Percentiles rank a stretch among this genome's conserved stretches.
These are phyloP conservation scores for Marasmius fiardii DNA, from an alignment of 1,284 basidiomycete species.

Conservation along the genomic window DNA sequence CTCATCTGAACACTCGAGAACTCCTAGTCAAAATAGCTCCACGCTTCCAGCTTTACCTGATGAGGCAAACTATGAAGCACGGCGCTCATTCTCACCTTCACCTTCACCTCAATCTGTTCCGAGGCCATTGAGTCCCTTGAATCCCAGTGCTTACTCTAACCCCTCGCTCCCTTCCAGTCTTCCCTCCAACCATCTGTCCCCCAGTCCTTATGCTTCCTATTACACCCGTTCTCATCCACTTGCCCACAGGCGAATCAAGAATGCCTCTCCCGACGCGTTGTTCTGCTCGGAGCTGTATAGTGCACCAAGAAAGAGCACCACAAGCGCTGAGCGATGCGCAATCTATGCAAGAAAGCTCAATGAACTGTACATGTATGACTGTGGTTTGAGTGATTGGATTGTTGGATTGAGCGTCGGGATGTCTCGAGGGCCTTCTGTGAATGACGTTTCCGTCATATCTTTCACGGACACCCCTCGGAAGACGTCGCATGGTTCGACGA, in stretches of 20 bases:
- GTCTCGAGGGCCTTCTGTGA: not conserved
- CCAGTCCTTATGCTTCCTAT: slow-evolving; percentile 11
- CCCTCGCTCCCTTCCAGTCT: not conserved
- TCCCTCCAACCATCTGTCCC: slow-evolving; percentile 8
- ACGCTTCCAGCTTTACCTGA: not conserved
- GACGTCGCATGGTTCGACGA: slow-evolving; percentile 47
- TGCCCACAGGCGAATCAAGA: slow-evolving; percentile 36
- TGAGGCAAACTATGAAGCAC: not conserved
- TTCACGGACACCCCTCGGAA: slow-evolving; percentile 17
- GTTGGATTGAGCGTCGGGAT: slow-evolving; percentile 38
- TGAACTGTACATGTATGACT: slow-evolving; percentile 74
- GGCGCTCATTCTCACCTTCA: slow-evolving; percentile 23
- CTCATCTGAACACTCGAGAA: slow-evolving; percentile 28
- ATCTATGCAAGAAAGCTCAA: slow-evolving; percentile 85
- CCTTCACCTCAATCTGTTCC: slow-evolving; percentile 7
- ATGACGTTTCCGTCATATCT: not conserved
- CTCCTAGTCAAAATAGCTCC: slow-evolving; percentile 12
- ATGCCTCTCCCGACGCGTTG: slow-evolving; percentile 71
- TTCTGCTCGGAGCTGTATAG: slow-evolving; percentile 60
- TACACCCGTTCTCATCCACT: slow-evolving; percentile 14
- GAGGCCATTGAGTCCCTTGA: not conserved
- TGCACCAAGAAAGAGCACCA: slow-evolving; percentile 49
- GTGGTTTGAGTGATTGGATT: slow-evolving; percentile 80
- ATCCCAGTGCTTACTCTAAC: not conserved
- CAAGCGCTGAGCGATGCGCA: slow-evolving; percentile 60